Conservation (phyloP, 148 eudicot genomes). For the Silene uniflora region DNA sequence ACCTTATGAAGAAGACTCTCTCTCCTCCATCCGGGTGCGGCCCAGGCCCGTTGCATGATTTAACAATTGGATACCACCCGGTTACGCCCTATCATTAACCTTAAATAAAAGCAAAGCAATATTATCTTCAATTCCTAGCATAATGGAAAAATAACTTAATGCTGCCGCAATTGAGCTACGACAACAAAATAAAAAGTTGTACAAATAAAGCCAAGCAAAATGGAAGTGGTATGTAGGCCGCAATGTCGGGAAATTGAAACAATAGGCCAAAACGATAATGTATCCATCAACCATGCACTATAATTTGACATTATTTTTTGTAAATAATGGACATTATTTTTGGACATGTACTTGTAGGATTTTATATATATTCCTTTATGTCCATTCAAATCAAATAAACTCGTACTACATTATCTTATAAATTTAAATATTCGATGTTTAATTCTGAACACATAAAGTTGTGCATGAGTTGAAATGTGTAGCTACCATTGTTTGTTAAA, state of each 20-base stretch:
- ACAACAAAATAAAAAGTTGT: slow-evolving; percentile 3
- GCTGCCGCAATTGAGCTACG: neutral
- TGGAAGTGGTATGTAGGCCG: slow-evolving; percentile 19
- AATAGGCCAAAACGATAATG: slow-evolving; percentile 26
- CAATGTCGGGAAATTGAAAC: slow-evolving; percentile 22
- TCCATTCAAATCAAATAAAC: slow-evolving; percentile 3
- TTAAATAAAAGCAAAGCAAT: neutral
- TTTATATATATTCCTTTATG: neutral
- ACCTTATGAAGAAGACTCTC: too few relatives aligned
- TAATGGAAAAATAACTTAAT: slow-evolving; percentile 15
- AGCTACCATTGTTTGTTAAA: neutral
- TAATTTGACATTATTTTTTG: slow-evolving; percentile 1
- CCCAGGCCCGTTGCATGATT: too few relatives aligned
- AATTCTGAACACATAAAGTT: slow-evolving; percentile 6
- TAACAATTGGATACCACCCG: too few relatives aligned
- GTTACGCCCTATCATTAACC: too few relatives aligned
- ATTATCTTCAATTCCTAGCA: slow-evolving; percentile 20
- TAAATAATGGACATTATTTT: slow-evolving; percentile 17
- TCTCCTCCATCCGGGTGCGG: too few relatives aligned
- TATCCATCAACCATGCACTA: slow-evolving; percentile 11
- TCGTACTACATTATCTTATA: neutral
- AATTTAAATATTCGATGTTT: slow-evolving; percentile 8
- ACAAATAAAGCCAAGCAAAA: slow-evolving; percentile 25
- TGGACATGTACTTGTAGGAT: neutral
- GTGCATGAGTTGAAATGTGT: neutral